Conservation (phyloP, 495 filamentous ascomycete species). For the Astrothelium macrocarpum region DNA sequence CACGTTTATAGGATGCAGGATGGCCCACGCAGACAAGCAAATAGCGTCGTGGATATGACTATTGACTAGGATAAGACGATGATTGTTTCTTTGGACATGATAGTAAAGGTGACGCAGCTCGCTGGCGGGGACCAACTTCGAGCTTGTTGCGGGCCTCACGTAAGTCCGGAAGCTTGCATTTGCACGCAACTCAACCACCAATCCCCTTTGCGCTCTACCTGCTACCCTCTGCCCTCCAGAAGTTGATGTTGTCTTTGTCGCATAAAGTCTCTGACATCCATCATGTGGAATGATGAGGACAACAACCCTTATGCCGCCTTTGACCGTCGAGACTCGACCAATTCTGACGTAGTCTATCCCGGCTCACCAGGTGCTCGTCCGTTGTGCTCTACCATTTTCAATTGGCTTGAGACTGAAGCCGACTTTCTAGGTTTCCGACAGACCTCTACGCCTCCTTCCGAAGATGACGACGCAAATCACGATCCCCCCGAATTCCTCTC, state of each 20-base stretch:
- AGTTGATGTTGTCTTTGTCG: neutral
- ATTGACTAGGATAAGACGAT: no score
- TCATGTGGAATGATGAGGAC: slow-evolving; percentile 83
- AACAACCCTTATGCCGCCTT: slow-evolving; percentile 93
- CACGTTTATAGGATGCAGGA: no score
- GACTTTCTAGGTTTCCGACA: slow-evolving; percentile 26
- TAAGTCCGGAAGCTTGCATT: neutral
- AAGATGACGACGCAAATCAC: slow-evolving; percentile 28
- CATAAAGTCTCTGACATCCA: slow-evolving; percentile 1
- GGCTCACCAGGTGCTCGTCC: slow-evolving; percentile 46
- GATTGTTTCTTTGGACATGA: no score
- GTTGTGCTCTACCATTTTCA: neutral
- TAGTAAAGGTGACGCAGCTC: no score
- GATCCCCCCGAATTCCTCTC: slow-evolving; percentile 53
- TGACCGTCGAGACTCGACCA: slow-evolving; percentile 67
- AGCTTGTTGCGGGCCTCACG: no score
- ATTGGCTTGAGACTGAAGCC: neutral
- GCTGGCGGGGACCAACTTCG: no score
- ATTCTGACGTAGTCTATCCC: slow-evolving; percentile 61
- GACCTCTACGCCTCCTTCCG: slow-evolving; percentile 36
- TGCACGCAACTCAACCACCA: no score
- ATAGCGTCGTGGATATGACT: no score
- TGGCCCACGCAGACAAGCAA: no score
- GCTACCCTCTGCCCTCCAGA: neutral
- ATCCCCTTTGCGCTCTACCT: no score